phyloP scores from a whole-genome alignment of 2,329 filamentous ascomycete genomes.

The Trichoderma cornu-damae region DNA sequence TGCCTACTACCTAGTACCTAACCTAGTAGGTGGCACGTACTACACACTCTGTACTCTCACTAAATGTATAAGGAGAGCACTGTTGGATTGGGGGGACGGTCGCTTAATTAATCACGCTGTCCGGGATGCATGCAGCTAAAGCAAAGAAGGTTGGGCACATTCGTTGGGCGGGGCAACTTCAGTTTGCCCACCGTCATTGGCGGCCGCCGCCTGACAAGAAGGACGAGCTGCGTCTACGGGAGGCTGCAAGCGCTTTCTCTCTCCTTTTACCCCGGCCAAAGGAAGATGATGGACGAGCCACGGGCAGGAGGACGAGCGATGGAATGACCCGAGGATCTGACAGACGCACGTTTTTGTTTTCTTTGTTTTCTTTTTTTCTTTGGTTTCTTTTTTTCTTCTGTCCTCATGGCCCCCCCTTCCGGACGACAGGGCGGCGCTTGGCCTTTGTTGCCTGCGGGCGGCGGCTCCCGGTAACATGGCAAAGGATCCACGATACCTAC shows the following conservation, averaged over 20 bases:
- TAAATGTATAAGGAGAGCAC: too few species aligned
- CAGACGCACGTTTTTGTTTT: too few species aligned
- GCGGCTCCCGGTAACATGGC: too few species aligned
- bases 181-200: background rate
- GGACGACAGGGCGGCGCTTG: too few species aligned
- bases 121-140: slow-evolving; percentile 15
- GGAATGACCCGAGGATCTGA: background rate
- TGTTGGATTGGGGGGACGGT: slow-evolving; percentile 8
- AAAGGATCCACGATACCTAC: too few species aligned
- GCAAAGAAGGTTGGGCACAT: slow-evolving; percentile 4
- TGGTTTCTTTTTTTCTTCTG: too few species aligned
- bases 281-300: background rate
- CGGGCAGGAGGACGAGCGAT: background rate
- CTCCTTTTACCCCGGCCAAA: background rate
- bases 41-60: too few species aligned
- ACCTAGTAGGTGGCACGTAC: too few species aligned
- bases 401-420: too few species aligned
- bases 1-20: too few species aligned
- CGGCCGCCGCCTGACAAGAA: background rate
- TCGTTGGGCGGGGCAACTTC: slow-evolving; percentile 13
- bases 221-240: background rate
- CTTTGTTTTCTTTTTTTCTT: too few species aligned
- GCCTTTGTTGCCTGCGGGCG: too few species aligned
- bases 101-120: background rate
- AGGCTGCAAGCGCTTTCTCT: background rate